phyloP scores from a whole-genome alignment of 257 asterid species.

The Scutellaria galericulata region DNA sequence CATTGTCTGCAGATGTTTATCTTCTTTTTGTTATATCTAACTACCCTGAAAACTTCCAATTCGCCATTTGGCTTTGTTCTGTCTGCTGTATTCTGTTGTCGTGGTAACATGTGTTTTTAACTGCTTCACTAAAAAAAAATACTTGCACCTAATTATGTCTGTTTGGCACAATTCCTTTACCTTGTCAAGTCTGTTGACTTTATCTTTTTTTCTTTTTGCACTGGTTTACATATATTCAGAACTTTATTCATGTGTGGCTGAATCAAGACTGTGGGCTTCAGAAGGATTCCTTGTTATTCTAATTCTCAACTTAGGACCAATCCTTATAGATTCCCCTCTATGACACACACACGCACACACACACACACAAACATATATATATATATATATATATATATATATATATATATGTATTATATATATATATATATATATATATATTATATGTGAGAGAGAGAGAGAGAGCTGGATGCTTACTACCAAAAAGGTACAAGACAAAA shows the following conservation, averaged over 20 bases:
- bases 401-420: no score
- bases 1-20: not conserved
- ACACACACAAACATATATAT: no score
- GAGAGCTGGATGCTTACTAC: not conserved
- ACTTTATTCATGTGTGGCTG: not conserved
- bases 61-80: constrained; percentile 8
- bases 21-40: not conserved
- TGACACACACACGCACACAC: no score
- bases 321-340: no score
- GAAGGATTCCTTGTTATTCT: no score
- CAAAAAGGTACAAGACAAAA: constrained; percentile 14
- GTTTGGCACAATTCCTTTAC: not conserved
- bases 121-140: not conserved
- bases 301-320: no score
- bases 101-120: not conserved
- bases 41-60: not conserved
- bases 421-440: no score
- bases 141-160: not conserved
- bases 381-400: no score
- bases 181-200: not conserved
- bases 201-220: not conserved
- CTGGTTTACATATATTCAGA: not conserved
- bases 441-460: no score
- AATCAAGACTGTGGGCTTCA: not conserved
- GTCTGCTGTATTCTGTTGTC: not conserved